Evolutionary conservation across 2,329 filamentous ascomycete species (phyloP), one percentile per base, ranked within the genome.

Genomic region (Neocatenulostroma microsporum): DNA sequence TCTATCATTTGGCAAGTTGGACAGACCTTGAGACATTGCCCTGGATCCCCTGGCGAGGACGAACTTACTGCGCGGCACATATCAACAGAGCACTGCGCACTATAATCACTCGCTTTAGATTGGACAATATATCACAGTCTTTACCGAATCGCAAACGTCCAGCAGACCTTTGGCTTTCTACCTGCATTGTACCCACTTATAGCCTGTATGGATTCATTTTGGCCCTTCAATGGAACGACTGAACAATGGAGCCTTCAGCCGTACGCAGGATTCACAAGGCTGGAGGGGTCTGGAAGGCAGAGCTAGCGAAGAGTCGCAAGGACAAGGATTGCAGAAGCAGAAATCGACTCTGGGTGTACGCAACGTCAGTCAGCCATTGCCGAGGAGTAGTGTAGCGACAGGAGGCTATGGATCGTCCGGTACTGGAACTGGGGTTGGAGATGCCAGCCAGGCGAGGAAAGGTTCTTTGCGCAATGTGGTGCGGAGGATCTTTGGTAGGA

Each of bases 61-160:
- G n/a, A n/a, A n/a, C n/a, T n/a, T n/a, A n/a, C n/a, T n/a, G n/a
- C n/a, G n/a, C n/a, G n/a, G n/a, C n/a, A n/a, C n/a, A n/a, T n/a
- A n/a, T n/a, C n/a, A n/a, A n/a, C n/a, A n/a, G n/a, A n/a, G n/a
- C n/a, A n/a, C n/a, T n/a, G 1, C 91, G 98, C 70, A 98, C 96
- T 56, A 94, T 98, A 39, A 88, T 95, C 6, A 91, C 98, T 62
- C 79, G 91, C 7, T 73, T 96, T 2, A 78, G 87, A 2, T 78
- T 84, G 0, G 83, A 88, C 60, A 87, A 85, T 53, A 72, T 95
- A 1, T 82, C 86, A n/a, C n/a, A n/a, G n/a, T n/a, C n/a, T n/a
- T n/a, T n/a, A n/a, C n/a, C n/a, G n/a, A n/a, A n/a, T n/a, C n/a
- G n/a, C n/a, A n/a, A n/a, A n/a, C n/a, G n/a, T n/a, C n/a, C n/a